Evolutionary conservation across 2,329 filamentous ascomycete genomes (phyloP).

Genomic region (Lasiodiplodia gonubiensis): DNA sequence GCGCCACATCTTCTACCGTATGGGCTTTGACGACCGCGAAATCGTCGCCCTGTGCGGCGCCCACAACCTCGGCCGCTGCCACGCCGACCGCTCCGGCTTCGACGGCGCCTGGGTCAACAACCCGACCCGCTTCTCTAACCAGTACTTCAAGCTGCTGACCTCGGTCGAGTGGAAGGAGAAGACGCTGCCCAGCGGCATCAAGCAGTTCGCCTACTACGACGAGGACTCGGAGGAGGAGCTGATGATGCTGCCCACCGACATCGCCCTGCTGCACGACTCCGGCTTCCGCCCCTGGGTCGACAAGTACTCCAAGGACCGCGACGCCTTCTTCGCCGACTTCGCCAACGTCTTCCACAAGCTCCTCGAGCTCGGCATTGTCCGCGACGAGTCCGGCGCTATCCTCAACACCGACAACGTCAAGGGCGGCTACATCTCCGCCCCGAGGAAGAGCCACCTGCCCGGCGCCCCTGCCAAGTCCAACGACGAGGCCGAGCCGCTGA

Average conservation of each 20-base stretch:
- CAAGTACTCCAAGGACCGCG: conserved; percentile 65
- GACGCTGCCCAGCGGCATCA: conserved; percentile 58
- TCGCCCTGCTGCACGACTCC: conserved; percentile 62
- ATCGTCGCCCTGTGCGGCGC: conserved; percentile 64
- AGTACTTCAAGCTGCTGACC: conserved; percentile 61
- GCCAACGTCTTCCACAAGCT: conserved; percentile 64
- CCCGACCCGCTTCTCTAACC: conserved; percentile 64
- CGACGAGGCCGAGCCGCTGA: conserved; percentile 50
- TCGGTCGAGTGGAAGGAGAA: conserved; percentile 61
- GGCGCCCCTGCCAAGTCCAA: conserved; percentile 43
- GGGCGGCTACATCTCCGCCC: conserved; percentile 63
- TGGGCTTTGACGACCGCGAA: conserved; percentile 66
- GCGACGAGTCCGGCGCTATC: conserved; percentile 60
- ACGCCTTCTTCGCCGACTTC: conserved; percentile 67
- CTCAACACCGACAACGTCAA: conserved; percentile 63
- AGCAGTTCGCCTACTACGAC: conserved; percentile 66
- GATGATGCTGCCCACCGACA: conserved; percentile 72
- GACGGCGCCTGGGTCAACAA: conserved; percentile 65
- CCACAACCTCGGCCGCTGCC: conserved; percentile 63
- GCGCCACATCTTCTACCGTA: conserved; percentile 62
- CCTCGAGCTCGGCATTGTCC: conserved; percentile 64
- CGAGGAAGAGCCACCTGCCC: conserved; percentile 59
- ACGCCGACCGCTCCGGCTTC: conserved; percentile 62
- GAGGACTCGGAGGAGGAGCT: conserved; percentile 62
- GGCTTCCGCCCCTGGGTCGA: conserved; percentile 63